Conservation (phyloP, 371 early-diverging fungal genomes). For the Mortierella sp. region DNA sequence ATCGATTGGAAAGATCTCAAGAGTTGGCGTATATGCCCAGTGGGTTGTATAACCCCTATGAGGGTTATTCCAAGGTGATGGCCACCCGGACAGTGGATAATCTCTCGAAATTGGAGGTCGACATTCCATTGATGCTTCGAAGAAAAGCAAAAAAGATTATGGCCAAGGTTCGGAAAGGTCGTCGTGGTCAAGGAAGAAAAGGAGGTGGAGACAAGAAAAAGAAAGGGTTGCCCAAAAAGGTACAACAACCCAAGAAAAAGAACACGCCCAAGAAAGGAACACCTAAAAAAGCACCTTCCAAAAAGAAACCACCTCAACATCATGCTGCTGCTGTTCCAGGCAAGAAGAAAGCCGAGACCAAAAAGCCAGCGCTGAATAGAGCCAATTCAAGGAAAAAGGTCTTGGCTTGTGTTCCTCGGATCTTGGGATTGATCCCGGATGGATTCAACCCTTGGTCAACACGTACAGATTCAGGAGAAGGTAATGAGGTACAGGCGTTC, state of each 20-base stretch:
- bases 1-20: constrained; percentile 10
- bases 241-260: neutral
- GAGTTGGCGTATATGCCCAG: constrained; percentile 46
- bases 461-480: constrained; percentile 25
- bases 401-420: constrained; percentile 29
- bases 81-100: too few species aligned
- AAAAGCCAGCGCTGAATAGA: too few species aligned
- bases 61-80: constrained; percentile 27
- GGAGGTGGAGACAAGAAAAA: too few species aligned
- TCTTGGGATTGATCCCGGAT: constrained; percentile 36
- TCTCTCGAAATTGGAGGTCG: too few species aligned
- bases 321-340: neutral
- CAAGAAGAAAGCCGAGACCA: too few species aligned
- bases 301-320: neutral
- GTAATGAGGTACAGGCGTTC: constrained; percentile 22
- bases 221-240: too few species aligned
- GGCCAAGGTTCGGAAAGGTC: neutral
- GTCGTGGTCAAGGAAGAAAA: too few species aligned
- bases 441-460: constrained; percentile 43
- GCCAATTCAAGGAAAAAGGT: neutral
- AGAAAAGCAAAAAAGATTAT: too few species aligned
- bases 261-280: neutral
- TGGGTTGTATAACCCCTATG: constrained; percentile 39
- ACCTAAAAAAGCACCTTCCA: neutral
- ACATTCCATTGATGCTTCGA: too few species aligned